Percentiles rank a stretch among this genome's conserved stretches.
These are phyloP conservation scores for Lipomyces japonicus DNA, from an alignment of 805 yeast species.

Conservation along the genomic window DNA sequence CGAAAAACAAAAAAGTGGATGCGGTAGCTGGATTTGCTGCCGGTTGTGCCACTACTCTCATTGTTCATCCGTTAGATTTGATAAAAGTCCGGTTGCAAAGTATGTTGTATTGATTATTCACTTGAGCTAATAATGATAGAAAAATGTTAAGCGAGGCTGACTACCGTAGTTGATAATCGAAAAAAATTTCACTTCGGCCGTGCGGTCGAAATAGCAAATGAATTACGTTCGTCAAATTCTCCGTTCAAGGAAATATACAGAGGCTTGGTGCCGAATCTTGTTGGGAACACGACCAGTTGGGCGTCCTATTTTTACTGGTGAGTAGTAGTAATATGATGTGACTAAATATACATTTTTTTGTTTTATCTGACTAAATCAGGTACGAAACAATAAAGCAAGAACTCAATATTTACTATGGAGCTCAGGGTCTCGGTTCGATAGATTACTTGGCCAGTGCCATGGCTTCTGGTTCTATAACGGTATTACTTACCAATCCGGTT, in stretches of 20 bases:
- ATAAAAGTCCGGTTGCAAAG: constrained; percentile 76
- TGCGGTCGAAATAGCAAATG: constrained; percentile 6
- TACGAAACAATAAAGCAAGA: constrained; percentile 19
- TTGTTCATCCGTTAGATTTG: constrained; percentile 87
- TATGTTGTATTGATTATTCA: constrained; percentile 4
- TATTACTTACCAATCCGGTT: constrained; percentile 80
- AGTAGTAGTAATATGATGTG: constrained; percentile 37
- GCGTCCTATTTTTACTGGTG: constrained; percentile 79
- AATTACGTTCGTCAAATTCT: constrained; percentile 7
- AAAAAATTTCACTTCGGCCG: constrained; percentile 10
- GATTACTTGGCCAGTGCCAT: constrained; percentile 56
- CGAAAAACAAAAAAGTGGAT: constrained; percentile 44
- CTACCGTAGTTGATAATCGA: constrained; percentile 10
- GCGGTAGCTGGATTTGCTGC: constrained; percentile 70
- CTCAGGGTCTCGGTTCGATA: constrained; percentile 40
- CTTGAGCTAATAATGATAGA: neutral
- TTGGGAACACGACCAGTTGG: constrained; percentile 90
- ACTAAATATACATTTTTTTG: neutral
- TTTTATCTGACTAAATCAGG: constrained; percentile 2
- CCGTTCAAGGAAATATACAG: constrained; percentile 50
- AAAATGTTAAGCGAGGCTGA: neutral
- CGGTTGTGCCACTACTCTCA: constrained; percentile 72
- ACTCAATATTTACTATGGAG: neutral
- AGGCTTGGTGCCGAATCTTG: constrained; percentile 72
- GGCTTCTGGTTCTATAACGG: constrained; percentile 70